Evolutionary conservation across 345 rosid species (phyloP).

Genomic region (Salix brachista): DNA sequence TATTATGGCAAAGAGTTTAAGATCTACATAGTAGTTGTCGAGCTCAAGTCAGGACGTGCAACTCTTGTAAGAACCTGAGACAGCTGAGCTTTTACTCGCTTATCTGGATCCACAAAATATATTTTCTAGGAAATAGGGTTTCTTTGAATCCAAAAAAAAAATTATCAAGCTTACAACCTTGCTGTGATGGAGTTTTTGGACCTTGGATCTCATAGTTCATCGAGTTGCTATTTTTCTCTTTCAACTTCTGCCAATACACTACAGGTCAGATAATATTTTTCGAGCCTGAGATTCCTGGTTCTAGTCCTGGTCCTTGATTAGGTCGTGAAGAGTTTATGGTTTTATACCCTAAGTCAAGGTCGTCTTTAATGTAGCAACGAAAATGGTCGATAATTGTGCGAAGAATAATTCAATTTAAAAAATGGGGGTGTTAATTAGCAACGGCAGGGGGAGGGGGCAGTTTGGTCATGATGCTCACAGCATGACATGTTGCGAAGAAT

Average conservation of each 20-base stretch:
- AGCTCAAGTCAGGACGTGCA: too few species aligned
- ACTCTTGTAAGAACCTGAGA: fast-evolving
- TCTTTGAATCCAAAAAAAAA: too few species aligned
- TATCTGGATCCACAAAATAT: fast-evolving
- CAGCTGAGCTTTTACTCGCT: fast-evolving
- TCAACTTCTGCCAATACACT: too few species aligned
- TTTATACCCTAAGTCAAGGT: neutral
- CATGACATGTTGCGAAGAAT: neutral
- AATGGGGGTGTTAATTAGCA: neutral
- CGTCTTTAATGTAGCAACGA: too few species aligned
- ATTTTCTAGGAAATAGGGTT: fast-evolving
- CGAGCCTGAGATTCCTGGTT: neutral
- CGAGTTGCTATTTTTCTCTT: too few species aligned
- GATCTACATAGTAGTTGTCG: too few species aligned
- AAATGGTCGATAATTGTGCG: neutral
- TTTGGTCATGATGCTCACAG: neutral
- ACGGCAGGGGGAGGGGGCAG: neutral
- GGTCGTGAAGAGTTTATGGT: neutral
- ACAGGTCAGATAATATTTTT: too few species aligned
- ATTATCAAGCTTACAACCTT: too few species aligned
- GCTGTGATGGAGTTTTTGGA: too few species aligned
- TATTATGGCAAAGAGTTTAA: fast-evolving
- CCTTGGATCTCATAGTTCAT: too few species aligned
- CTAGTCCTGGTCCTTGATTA: fast-evolving
- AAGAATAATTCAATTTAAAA: neutral